Evolutionary conservation across 2,329 filamentous ascomycete species (phyloP).

Genomic region (Aureobasidium sp.): DNA sequence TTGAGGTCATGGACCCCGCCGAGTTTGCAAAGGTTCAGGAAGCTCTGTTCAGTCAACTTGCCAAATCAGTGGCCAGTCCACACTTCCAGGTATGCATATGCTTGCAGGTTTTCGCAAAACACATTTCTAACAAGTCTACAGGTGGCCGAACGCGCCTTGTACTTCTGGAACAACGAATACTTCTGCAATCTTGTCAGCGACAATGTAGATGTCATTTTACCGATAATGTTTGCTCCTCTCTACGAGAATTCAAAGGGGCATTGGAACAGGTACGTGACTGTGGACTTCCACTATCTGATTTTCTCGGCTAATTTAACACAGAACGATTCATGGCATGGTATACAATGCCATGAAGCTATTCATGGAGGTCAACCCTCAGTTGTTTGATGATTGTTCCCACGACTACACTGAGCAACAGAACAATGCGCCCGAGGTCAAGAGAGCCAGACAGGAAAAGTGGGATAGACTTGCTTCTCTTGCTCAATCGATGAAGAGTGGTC

Average conservation of each 20-base stretch:
- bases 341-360: slow-evolving; percentile 99
- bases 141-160: slow-evolving; percentile 91
- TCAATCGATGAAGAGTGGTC: slow-evolving; percentile 53
- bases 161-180: slow-evolving; percentile 99
- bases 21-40: slow-evolving; percentile 99
- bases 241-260: slow-evolving; percentile 99
- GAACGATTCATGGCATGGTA: slow-evolving; percentile 98
- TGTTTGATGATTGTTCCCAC: slow-evolving; percentile 97
- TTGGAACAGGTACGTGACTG: slow-evolving; percentile 78
- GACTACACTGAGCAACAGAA: slow-evolving; percentile 97
- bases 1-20: slow-evolving; percentile 98
- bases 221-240: slow-evolving; percentile 97
- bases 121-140: slow-evolving; percentile 25
- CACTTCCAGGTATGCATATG: slow-evolving; percentile 67
- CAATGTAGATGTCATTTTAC: slow-evolving; percentile 95
- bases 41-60: slow-evolving; percentile 90
- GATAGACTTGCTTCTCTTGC: slow-evolving; percentile 76
- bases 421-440: slow-evolving; percentile 75
- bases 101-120: neutral
- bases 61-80: slow-evolving; percentile 94
- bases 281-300: neutral
- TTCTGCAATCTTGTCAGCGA: slow-evolving; percentile 99
- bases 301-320: slow-evolving; percentile 31
- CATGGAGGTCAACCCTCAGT: slow-evolving; percentile 98
- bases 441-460: slow-evolving; percentile 79